These are phyloP conservation scores for Raffaelea deltoideospora DNA, from an alignment of 2,329 filamentous ascomycete species.

Conservation along the genomic window DNA sequence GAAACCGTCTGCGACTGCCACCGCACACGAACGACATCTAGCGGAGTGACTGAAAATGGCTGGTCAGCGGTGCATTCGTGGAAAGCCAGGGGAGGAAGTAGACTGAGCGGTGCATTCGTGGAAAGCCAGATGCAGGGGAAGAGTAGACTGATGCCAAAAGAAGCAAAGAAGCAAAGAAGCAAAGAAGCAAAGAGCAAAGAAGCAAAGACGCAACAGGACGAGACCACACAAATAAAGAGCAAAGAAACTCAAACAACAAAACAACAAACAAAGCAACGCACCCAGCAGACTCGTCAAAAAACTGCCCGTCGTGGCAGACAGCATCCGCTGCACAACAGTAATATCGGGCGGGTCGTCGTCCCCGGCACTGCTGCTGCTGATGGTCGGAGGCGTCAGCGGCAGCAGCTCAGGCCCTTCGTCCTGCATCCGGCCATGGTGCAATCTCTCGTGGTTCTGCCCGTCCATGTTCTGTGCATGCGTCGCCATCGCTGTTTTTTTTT, in stretches of 20 bases:
- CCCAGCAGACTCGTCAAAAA: slow-evolving; percentile 78
- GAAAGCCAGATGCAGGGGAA: no score
- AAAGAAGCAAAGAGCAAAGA: no score
- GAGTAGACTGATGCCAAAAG: no score
- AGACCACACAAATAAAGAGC: neutral
- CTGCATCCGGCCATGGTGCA: slow-evolving; percentile 13
- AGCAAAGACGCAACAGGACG: neutral
- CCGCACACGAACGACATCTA: slow-evolving; percentile 92
- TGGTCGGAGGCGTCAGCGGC: slow-evolving; percentile 17
- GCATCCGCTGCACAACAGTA: slow-evolving; percentile 79
- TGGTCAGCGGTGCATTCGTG: neutral
- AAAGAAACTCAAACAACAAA: neutral
- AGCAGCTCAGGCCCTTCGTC: slow-evolving; percentile 16
- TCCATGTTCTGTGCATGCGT: slow-evolving; percentile 8
- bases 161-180: no score
- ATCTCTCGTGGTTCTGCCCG: slow-evolving; percentile 23
- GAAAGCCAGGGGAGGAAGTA: neutral
- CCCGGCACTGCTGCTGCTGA: slow-evolving; percentile 7
- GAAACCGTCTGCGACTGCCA: slow-evolving; percentile 63
- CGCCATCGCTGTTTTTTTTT: no score
- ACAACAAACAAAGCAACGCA: slow-evolving; percentile 21
- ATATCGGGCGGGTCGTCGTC: slow-evolving; percentile 44
- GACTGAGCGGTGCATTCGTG: no score
- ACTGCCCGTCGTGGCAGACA: slow-evolving; percentile 83
- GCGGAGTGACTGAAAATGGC: slow-evolving; percentile 59